Conservation (phyloP, 2,329 filamentous ascomycete genomes). For the Fusarium pilosicola region DNA sequence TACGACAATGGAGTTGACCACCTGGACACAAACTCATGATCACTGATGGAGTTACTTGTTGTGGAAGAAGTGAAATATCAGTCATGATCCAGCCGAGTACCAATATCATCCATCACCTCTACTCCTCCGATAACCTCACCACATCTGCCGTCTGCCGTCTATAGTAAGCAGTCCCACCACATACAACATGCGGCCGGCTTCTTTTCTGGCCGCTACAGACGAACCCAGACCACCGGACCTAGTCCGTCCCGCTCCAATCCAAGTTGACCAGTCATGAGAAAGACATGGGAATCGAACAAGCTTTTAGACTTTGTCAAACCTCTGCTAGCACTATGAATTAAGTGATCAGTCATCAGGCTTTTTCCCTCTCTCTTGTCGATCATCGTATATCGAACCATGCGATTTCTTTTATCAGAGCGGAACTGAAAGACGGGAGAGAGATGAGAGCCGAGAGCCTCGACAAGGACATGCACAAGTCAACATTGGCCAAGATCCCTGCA, state of each 20-base stretch:
- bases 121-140: background rate
- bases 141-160: background rate
- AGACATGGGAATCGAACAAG: constrained; percentile 19
- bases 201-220: constrained; percentile 15
- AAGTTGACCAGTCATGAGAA: constrained; percentile 4
- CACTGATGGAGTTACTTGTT: background rate
- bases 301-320: constrained; percentile 25
- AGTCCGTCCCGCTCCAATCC: constrained; percentile 11
- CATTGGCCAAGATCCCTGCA: constrained; percentile 12
- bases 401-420: background rate
- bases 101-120: background rate
- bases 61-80: background rate
- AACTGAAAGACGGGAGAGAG: constrained; percentile 10
- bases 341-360: background rate
- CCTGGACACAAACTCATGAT: constrained; percentile 16
- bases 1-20: constrained; percentile 13
- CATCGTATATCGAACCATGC: background rate
- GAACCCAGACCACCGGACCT: constrained; percentile 2
- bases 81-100: background rate
- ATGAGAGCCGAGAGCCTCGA: background rate
- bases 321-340: constrained; percentile 1
- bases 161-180: constrained; percentile 12
- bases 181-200: constrained; percentile 2
- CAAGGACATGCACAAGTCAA: constrained; percentile 21
- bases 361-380: constrained; percentile 12